Conservation (phyloP, 2,329 filamentous ascomycete genomes). For the Leptographium procerum region DNA sequence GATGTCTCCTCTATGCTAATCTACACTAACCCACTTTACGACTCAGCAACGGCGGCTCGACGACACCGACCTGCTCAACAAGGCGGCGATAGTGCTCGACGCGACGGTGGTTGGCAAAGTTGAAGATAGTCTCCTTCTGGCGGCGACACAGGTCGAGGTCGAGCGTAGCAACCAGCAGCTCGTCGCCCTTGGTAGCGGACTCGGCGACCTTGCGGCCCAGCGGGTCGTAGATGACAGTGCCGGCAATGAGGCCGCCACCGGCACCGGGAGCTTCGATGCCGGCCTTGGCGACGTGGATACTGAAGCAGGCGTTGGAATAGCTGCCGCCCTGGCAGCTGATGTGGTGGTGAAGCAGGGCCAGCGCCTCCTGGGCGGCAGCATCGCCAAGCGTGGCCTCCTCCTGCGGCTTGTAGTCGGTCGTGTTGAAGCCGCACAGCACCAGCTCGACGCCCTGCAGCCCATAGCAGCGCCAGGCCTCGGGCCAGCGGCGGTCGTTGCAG, state of each 20-base stretch:
- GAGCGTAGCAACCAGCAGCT: conserved; percentile 38
- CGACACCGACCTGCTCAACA: conserved; percentile 26
- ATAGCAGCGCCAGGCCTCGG: conserved; percentile 38
- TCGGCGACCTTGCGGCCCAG: conserved; percentile 39
- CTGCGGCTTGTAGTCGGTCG: conserved; percentile 33
- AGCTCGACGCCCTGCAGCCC: conserved; percentile 39
- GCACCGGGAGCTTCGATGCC: conserved; percentile 30
- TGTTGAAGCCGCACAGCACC: conserved; percentile 33
- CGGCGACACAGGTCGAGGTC: conserved; percentile 34
- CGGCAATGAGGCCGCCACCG: conserved; percentile 35
- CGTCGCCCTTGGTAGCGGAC: conserved; percentile 33
- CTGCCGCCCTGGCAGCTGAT: conserved; percentile 37
- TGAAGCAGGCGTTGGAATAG: conserved; percentile 41
- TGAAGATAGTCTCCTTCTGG: conserved; percentile 36
- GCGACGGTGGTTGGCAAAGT: conserved; percentile 31
- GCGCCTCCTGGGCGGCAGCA: conserved; percentile 28
- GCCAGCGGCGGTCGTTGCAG: conserved; percentile 42
- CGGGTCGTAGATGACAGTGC: conserved; percentile 34
- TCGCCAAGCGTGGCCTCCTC: conserved; percentile 13
- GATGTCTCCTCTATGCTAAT: neutral
- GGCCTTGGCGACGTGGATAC: conserved; percentile 33
- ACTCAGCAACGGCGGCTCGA: conserved; percentile 16
- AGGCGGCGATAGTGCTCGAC: conserved; percentile 31
- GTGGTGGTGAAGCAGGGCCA: conserved; percentile 37
- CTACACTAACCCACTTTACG: neutral